A percentile compares a stretch with the other conserved stretches of the same genome.
Conservation (phyloP, 177 flowering plant genomes). For the Vitis hybrid region DNA sequence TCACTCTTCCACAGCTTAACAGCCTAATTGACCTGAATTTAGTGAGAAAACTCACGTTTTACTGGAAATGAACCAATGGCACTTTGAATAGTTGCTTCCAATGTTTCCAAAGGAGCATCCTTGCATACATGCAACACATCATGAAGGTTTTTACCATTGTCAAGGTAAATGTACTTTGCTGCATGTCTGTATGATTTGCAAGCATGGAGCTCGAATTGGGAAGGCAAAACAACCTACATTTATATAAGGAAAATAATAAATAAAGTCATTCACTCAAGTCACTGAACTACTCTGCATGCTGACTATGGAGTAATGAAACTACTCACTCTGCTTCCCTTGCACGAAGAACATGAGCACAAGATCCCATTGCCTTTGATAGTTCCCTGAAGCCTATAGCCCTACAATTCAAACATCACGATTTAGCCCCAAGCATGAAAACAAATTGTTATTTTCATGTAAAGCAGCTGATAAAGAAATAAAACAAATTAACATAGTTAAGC, state of each 20-base stretch:
- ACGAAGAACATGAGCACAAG: slow-evolving; percentile 49
- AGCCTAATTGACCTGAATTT: not conserved
- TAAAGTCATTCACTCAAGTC: not conserved
- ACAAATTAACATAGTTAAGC: not conserved
- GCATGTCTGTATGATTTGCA: slow-evolving; percentile 53
- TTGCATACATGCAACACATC: slow-evolving; percentile 52
- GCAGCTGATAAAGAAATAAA: not conserved
- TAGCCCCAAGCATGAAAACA: not conserved
- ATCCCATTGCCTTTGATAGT: slow-evolving; percentile 54
- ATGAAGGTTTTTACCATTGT: slow-evolving; percentile 60
- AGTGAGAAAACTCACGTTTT: slow-evolving; percentile 29
- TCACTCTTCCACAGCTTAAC: not conserved
- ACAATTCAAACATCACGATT: not conserved
- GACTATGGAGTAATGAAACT: not conserved
- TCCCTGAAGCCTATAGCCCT: slow-evolving; percentile 51
- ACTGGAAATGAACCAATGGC: slow-evolving; percentile 41
- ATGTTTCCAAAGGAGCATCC: slow-evolving; percentile 26
- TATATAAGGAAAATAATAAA: not conserved
- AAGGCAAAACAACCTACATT: slow-evolving; percentile 53
- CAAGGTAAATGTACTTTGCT: slow-evolving; percentile 54
- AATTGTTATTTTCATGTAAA: not conserved
- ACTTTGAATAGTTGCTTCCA: slow-evolving; percentile 45
- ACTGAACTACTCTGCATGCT: not conserved
- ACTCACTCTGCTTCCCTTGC: slow-evolving; percentile 55
- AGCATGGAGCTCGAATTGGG: slow-evolving; percentile 68